Percentiles rank a stretch among this genome's conserved stretches.
phyloP scores from a whole-genome alignment of 1,284 basidiomycete genomes.

The Pyrrhoderma lamaoense region DNA sequence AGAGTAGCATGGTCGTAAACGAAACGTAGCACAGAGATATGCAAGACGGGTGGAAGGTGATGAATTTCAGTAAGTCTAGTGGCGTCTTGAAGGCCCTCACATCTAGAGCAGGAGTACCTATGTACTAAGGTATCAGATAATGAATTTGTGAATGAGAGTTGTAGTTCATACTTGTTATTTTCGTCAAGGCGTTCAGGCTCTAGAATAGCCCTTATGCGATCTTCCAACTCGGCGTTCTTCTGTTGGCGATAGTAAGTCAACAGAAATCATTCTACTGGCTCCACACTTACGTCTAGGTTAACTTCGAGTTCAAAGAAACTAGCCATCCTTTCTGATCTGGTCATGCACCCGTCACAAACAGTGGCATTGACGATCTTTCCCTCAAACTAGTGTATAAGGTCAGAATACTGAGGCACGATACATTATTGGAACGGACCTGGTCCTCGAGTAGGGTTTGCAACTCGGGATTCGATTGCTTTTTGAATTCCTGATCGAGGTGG shows the following conservation, averaged over 20 bases:
- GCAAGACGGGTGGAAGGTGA: conserved; percentile 73
- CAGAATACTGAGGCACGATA: conserved; percentile 1
- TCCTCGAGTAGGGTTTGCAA: conserved; percentile 62
- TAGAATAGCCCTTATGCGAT: conserved; percentile 55
- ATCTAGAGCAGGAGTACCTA: conserved; percentile 75
- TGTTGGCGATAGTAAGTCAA: conserved; percentile 25
- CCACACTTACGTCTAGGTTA: conserved; percentile 54
- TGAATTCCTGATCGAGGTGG: conserved; percentile 78
- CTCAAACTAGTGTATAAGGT: conserved; percentile 57
- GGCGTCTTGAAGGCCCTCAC: conserved; percentile 66
- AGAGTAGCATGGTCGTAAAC: conserved; percentile 73
- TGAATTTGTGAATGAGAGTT: background rate
- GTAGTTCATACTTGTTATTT: conserved; percentile 59
- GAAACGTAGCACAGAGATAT: conserved; percentile 86
- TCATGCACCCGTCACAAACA: conserved; percentile 61
- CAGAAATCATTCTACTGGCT: background rate
- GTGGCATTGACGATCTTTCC: conserved; percentile 77
- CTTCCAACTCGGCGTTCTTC: conserved; percentile 67
- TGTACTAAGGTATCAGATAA: background rate
- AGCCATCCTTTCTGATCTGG: conserved; percentile 55
- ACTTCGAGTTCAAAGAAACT: conserved; percentile 84
- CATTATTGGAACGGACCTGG: conserved; percentile 41
- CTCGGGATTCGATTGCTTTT: conserved; percentile 56
- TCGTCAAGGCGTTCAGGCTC: conserved; percentile 66
- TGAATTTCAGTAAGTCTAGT: conserved; percentile 64